phyloP scores from a whole-genome alignment of 495 filamentous ascomycete species.

The Patellaria atrata region DNA sequence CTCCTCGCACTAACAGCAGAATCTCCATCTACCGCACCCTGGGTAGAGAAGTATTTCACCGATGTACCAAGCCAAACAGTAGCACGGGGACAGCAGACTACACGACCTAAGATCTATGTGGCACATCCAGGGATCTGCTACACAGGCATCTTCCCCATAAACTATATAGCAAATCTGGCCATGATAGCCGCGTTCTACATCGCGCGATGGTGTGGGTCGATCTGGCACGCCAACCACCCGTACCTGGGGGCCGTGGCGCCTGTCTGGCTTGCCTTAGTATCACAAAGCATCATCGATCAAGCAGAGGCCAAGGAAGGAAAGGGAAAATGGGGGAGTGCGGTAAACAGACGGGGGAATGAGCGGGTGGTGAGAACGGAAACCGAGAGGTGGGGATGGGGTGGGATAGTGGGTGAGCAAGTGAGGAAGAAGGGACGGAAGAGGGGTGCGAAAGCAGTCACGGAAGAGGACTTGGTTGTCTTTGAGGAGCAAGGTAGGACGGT shows the following conservation, averaged over 20 bases:
- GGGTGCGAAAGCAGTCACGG: slow-evolving; percentile 42
- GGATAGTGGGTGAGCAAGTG: slow-evolving; percentile 39
- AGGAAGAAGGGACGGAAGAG: slow-evolving; percentile 37
- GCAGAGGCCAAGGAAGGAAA: slow-evolving; percentile 39
- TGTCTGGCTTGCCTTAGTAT: slow-evolving; percentile 62
- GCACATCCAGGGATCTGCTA: slow-evolving; percentile 78
- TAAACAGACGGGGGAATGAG: slow-evolving; percentile 41
- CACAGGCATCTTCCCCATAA: slow-evolving; percentile 63
- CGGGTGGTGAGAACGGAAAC: slow-evolving; percentile 58
- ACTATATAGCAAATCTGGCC: slow-evolving; percentile 45
- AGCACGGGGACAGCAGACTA: neutral
- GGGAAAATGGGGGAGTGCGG: slow-evolving; percentile 74
- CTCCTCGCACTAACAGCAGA: slow-evolving; percentile 60
- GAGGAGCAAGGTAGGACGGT: slow-evolving; percentile 55
- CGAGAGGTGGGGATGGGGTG: slow-evolving; percentile 74
- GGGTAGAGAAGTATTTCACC: slow-evolving; percentile 38
- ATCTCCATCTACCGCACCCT: slow-evolving; percentile 47
- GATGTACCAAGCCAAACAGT: slow-evolving; percentile 24
- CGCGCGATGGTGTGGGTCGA: slow-evolving; percentile 25
- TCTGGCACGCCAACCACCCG: slow-evolving; percentile 39
- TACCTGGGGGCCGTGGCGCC: slow-evolving; percentile 68
- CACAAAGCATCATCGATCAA: slow-evolving; percentile 50
- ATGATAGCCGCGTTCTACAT: slow-evolving; percentile 41
- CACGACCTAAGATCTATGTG: slow-evolving; percentile 50
- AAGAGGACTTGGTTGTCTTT: slow-evolving; percentile 53